Evolutionary conservation across 2,329 filamentous ascomycete genomes (phyloP), one percentile per base, ranked within the genome.

Genomic region (Sporothrix mexicana): DNA sequence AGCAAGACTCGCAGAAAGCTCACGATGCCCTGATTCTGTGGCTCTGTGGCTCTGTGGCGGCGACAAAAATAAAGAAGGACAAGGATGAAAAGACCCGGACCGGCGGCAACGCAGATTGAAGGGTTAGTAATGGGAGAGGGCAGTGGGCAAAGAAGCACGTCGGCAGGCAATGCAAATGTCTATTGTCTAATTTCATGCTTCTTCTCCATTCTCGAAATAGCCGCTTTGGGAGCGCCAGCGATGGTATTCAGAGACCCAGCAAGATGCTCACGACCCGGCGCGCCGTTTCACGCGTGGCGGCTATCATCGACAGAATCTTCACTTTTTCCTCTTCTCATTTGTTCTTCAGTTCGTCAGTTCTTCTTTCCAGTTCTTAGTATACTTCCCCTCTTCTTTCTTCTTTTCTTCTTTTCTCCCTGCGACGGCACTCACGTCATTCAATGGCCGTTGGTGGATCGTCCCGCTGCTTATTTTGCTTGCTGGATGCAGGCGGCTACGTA

Each of bases 401-500:
- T 12, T 2, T 17, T n/a, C 25, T 12, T 12, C 45, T 17, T 49
- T 36, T 53, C 25, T 36, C 30, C 30, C 30, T 36, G 30, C 30
- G 30, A 20, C 47, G 15, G n/a, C 41, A 67, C 13, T 23, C 17
- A 47, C 64, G 64, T 41, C 64, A 68, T 68, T 15, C 10, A 43
- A 30, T 7, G 4, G 12, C 66, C 55, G 66, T 43, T 69, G 49
- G 66, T 55, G 66, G 66, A 13, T 55, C 66, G 49, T 41, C 23
- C 66, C 66, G 66, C 23, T 15, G 17, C 25, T 55, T 20, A 8
- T 36, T 36, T 36, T 36, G 30, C 30, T 36, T 36, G 30, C 30
- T 36, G 30, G 30, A 3, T 69, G 45, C 47, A 55, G 66, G 66
- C 66, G 66, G 49, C 30, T 69, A 69, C 17, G 66, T 13, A 53